Conservation (phyloP, 2,329 filamentous ascomycete species). For the Elsinoe ampelina region DNA sequence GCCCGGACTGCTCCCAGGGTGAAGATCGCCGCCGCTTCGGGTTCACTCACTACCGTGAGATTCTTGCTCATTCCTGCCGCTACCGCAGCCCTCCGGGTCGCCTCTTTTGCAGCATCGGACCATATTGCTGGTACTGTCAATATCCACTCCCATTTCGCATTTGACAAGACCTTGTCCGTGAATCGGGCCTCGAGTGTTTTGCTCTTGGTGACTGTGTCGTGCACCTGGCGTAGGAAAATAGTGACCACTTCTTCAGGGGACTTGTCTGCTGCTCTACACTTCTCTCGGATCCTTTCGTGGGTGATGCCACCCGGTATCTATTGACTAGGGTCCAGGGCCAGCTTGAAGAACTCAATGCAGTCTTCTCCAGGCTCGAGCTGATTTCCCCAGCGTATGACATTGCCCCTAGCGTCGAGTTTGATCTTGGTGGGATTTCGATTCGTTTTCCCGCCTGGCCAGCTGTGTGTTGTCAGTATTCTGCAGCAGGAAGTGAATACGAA, state of each 20-base stretch:
- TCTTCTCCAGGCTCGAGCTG: neutral
- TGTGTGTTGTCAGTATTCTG: neutral
- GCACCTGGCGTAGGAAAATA: neutral
- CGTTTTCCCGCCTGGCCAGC: neutral
- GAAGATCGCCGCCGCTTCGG: constrained; percentile 38
- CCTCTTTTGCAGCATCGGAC: constrained; percentile 79
- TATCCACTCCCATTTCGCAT: constrained; percentile 45
- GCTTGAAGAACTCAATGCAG: neutral
- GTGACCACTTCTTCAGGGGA: neutral
- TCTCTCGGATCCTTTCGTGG: neutral
- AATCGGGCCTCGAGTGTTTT: neutral
- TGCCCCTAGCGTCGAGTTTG: neutral
- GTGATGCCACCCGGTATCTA: neutral
- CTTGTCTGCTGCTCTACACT: neutral
- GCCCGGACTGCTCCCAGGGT: constrained; percentile 72
- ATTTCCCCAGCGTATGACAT: neutral
- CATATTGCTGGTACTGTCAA: constrained; percentile 76
- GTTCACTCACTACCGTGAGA: constrained; percentile 72
- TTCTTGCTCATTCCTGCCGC: constrained; percentile 67
- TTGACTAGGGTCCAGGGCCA: neutral
- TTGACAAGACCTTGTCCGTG: neutral
- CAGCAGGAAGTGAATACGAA: neutral
- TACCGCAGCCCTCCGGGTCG: constrained; percentile 67
- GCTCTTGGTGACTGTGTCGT: neutral
- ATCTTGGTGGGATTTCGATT: neutral